Conservation (phyloP, 2,329 filamentous ascomycete species). For the Thermomyces lanuginosus region DNA sequence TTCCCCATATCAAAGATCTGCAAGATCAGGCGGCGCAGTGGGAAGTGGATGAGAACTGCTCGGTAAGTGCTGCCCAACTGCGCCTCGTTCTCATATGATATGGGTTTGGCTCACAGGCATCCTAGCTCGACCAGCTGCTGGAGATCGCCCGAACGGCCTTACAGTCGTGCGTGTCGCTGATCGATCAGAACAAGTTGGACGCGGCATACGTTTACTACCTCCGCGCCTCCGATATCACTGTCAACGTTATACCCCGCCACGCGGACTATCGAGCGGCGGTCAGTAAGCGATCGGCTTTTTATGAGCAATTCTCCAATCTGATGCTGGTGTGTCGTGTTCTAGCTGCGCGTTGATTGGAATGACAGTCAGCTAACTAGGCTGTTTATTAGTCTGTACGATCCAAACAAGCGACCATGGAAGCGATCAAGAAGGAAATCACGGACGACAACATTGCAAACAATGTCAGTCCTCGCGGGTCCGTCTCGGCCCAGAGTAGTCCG, state of each 20-base stretch:
- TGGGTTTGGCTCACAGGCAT: conserved; percentile 7
- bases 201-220: conserved; percentile 72
- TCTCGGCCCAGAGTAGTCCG: conserved; percentile 7
- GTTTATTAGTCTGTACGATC: conserved; percentile 18
- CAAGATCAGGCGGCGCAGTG: conserved; percentile 23
- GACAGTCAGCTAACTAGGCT: not conserved
- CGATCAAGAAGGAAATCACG: conserved; percentile 25
- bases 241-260: conserved; percentile 61
- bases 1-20: conserved; percentile 25
- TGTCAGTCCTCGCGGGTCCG: conserved; percentile 12
- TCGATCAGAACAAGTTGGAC: conserved; percentile 37
- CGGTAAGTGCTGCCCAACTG: conserved; percentile 11
- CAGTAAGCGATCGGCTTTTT: conserved; percentile 34
- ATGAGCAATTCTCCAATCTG: conserved; percentile 35
- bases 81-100: no score
- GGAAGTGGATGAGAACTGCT: conserved; percentile 16
- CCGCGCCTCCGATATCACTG: conserved; percentile 59
- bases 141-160: conserved; percentile 21
- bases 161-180: conserved; percentile 16
- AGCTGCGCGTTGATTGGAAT: not conserved
- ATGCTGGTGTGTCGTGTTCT: conserved; percentile 22
- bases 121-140: conserved; percentile 22
- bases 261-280: conserved; percentile 54
- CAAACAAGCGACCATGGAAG: conserved; percentile 27
- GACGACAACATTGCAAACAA: conserved; percentile 20